Evolutionary conservation across 768 basidiomycete species (phyloP).

Genomic region (Agrocybe chaxingu): DNA sequence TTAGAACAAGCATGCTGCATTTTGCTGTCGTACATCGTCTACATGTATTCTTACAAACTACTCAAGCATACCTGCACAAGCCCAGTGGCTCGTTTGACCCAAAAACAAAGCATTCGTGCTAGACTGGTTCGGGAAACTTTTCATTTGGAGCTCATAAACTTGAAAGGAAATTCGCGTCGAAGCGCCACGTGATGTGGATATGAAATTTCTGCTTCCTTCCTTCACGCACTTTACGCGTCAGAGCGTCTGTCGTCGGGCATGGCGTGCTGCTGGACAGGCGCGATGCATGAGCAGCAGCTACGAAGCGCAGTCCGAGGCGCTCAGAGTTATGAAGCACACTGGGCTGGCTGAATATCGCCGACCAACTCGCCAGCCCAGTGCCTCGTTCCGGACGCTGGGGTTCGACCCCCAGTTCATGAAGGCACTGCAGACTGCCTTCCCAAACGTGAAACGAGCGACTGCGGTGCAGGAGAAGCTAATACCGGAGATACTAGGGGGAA

Average conservation of each 20-base stretch:
- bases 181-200: conserved; percentile 20
- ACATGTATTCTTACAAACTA: background rate
- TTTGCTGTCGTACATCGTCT: background rate
- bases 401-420: conserved; percentile 45
- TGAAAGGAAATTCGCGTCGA: background rate
- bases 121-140: too few species aligned
- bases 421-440: conserved; percentile 58
- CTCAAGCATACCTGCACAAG: background rate
- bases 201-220: conserved; percentile 19
- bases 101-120: too few species aligned
- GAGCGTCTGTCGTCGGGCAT: conserved; percentile 1
- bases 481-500: conserved; percentile 50
- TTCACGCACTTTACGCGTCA: conserved; percentile 10
- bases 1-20: conserved; percentile 11
- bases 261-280: background rate
- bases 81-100: background rate
- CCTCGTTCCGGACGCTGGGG: conserved; percentile 33
- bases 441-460: conserved; percentile 56
- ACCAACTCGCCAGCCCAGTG: background rate
- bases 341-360: background rate
- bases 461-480: conserved; percentile 58
- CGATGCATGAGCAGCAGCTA: conserved; percentile 15
- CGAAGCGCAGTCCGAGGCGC: conserved; percentile 9
- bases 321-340: background rate
- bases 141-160: background rate